Evolutionary conservation across 139 green algal species (phyloP).

Genomic region (Desmodesmus armatus): DNA sequence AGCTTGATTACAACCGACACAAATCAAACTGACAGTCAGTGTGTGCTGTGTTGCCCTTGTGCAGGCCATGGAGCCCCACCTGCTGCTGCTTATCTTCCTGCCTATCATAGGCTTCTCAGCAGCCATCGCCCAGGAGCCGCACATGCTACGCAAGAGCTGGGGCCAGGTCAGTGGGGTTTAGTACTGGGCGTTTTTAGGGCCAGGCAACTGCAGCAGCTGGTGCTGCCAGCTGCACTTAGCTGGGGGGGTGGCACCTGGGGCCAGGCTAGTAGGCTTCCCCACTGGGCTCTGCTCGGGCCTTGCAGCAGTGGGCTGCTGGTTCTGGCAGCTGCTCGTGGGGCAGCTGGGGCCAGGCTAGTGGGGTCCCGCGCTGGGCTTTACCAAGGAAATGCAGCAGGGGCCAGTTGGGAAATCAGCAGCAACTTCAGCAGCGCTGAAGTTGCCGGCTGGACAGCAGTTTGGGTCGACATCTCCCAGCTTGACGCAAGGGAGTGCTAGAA

Average conservation of each 20-base stretch:
- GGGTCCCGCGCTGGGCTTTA: no score
- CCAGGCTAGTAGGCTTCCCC: not conserved
- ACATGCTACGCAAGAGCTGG: conserved; percentile 59
- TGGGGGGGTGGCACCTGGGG: not conserved
- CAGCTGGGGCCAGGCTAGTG: not conserved
- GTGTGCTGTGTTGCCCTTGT: no score
- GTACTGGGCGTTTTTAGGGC: not conserved
- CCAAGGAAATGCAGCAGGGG: no score
- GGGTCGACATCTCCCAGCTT: no score
- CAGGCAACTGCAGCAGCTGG: not conserved
- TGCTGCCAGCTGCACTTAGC: not conserved
- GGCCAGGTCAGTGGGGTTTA: conserved; percentile 29
- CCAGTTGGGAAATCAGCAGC: no score
- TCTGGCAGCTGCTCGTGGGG: not conserved
- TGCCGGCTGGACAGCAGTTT: no score
- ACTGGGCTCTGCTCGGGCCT: not conserved
- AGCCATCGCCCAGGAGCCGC: conserved; percentile 67
- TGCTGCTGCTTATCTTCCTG: conserved; percentile 73
- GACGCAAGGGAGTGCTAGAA: no score
- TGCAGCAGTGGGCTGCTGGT: not conserved
- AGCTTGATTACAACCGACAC: no score
- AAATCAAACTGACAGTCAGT: no score
- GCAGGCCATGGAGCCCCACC: conserved; percentile 67
- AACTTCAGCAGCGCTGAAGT: no score
- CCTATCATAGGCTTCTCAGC: conserved; percentile 67